These are phyloP conservation scores for Letharia columbiana DNA, from an alignment of 495 filamentous ascomycete species.

Conservation along the genomic window DNA sequence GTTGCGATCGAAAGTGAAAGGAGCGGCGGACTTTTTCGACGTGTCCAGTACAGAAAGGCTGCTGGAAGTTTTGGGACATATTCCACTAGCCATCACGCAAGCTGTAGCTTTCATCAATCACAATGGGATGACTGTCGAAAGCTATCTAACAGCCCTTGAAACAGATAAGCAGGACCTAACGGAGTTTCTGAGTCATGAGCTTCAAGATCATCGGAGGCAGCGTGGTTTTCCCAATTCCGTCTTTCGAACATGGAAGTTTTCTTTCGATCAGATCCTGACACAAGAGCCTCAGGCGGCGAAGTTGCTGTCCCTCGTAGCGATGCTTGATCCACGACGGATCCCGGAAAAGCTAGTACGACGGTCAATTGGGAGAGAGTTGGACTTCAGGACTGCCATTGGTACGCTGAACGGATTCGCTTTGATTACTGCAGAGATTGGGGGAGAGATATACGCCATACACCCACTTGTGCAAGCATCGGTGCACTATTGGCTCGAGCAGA, in stretches of 20 bases:
- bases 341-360: neutral
- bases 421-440: neutral
- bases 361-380: neutral
- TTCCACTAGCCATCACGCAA: neutral
- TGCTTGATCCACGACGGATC: too few species aligned
- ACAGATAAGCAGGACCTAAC: neutral
- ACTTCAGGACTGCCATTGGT: neutral
- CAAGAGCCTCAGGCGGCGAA: neutral
- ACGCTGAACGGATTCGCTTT: conserved; percentile 1
- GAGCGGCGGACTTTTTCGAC: neutral
- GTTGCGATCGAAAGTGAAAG: neutral
- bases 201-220: conserved; percentile 3
- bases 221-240: neutral
- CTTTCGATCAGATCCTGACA: neutral
- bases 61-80: neutral
- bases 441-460: conserved; percentile 8
- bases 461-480: conserved; percentile 1
- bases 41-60: neutral
- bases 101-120: neutral
- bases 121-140: neutral
- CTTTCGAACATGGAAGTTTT: neutral
- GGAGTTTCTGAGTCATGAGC: neutral
- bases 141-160: conserved; percentile 1
- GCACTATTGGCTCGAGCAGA: conserved; percentile 5
- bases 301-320: too few species aligned